Evolutionary conservation across 305 asterid species (phyloP).

Genomic region (Caryopteris hybrid): DNA sequence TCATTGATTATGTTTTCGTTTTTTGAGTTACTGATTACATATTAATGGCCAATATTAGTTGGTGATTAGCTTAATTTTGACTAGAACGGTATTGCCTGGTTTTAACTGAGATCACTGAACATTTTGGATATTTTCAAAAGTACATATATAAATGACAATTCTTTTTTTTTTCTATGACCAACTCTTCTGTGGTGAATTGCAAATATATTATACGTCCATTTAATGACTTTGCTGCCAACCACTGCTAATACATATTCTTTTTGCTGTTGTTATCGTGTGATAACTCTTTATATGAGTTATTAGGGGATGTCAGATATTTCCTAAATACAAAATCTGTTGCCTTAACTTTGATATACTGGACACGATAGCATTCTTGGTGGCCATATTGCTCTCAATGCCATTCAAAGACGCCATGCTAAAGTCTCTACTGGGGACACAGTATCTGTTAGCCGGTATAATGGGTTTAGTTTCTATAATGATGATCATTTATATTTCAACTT

Average conservation of each 20-base stretch:
- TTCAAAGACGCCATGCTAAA: slow-evolving; percentile 89
- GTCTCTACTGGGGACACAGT: slow-evolving; percentile 81
- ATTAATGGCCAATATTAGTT: neutral
- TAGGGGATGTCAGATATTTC: slow-evolving; percentile 5
- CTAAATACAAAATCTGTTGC: slow-evolving; percentile 23
- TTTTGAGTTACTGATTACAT: neutral
- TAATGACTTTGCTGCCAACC: neutral
- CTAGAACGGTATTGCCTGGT: slow-evolving; percentile 12
- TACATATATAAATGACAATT: neutral
- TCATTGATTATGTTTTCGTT: neutral
- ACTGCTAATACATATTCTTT: neutral
- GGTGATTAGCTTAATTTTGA: slow-evolving; percentile 13
- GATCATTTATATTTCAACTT: slow-evolving; percentile 5
- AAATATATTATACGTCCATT: neutral
- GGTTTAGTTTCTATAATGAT: neutral
- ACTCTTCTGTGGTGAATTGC: neutral
- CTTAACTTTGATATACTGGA: slow-evolving; percentile 71
- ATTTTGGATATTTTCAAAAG: neutral
- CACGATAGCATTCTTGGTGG: slow-evolving; percentile 60
- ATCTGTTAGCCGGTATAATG: slow-evolving; percentile 63
- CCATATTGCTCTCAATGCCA: slow-evolving; percentile 72
- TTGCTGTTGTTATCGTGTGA: neutral
- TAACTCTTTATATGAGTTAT: slow-evolving; percentile 5
- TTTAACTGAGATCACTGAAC: neutral
- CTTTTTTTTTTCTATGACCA: neutral